These are phyloP conservation scores for Phycomyces blakesleeanus DNA, from an alignment of 192 early-diverging fungal genomes.

Conservation along the genomic window DNA sequence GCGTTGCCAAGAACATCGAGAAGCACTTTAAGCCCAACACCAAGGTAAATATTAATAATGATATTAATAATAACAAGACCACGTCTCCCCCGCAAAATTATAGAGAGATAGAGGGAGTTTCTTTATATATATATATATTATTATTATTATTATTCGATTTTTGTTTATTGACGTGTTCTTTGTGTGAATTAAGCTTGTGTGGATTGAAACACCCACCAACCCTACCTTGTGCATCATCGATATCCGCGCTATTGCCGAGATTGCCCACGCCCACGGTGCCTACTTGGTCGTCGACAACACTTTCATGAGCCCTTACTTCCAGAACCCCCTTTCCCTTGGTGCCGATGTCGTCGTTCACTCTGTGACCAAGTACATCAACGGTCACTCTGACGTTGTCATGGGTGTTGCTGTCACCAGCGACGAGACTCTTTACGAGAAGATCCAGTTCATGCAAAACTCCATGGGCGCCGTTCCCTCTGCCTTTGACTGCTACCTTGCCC, in stretches of 20 bases:
- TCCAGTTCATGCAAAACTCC: conserved; percentile 95
- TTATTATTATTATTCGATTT: too few species aligned
- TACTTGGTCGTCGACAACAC: conserved; percentile 84
- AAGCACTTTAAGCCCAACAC: conserved; percentile 67
- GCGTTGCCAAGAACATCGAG: conserved; percentile 61
- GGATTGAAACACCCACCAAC: conserved; percentile 88
- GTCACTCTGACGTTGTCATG: conserved; percentile 98
- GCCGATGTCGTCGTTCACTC: conserved; percentile 98
- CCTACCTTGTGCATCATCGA: conserved; percentile 81
- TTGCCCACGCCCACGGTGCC: conserved; percentile 59
- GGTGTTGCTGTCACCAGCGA: conserved; percentile 85
- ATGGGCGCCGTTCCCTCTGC: conserved; percentile 92
- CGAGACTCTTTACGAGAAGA: conserved; percentile 65
- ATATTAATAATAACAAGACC: too few species aligned
- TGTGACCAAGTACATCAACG: conserved; percentile 98
- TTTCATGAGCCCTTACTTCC: conserved; percentile 85
- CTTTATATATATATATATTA: too few species aligned
- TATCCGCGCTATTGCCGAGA: conserved; percentile 63
- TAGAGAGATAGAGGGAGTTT: too few species aligned
- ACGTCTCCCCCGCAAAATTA: too few species aligned
- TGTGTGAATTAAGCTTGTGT: conserved; percentile 64
- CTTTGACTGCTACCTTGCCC: conserved; percentile 96
- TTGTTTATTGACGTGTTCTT: too few species aligned
- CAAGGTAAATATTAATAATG: conserved; percentile 27
- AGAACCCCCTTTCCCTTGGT: conserved; percentile 84